These are phyloP conservation scores for Saccharomycopsis microspora DNA, from an alignment of 805 yeast genomes.

Conservation along the genomic window DNA sequence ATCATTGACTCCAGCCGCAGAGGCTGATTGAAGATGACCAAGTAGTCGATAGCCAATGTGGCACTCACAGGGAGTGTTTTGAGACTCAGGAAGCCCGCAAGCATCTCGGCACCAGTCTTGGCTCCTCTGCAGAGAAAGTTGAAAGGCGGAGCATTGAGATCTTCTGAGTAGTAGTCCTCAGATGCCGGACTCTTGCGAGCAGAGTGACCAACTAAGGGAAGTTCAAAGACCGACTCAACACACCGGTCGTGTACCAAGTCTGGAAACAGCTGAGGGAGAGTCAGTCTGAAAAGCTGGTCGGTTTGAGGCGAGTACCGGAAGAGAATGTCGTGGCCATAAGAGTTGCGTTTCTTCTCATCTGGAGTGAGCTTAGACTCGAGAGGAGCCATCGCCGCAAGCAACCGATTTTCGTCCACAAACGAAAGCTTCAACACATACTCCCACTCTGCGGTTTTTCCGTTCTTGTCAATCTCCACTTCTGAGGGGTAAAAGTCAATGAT, in stretches of 20 bases:
- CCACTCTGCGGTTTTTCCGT: slow-evolving; percentile 95
- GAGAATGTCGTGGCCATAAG: slow-evolving; percentile 56
- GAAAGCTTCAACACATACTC: slow-evolving; percentile 91
- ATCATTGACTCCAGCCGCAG: slow-evolving; percentile 76
- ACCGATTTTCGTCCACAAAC: slow-evolving; percentile 76
- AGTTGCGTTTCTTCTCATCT: slow-evolving; percentile 65
- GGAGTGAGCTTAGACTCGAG: slow-evolving; percentile 47
- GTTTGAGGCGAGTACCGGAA: slow-evolving; percentile 72
- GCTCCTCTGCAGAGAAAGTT: slow-evolving; percentile 60
- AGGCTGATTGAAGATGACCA: slow-evolving; percentile 75
- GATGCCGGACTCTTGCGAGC: slow-evolving; percentile 20
- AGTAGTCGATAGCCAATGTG: slow-evolving; percentile 47
- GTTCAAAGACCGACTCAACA: slow-evolving; percentile 42
- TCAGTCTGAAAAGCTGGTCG: slow-evolving; percentile 55
- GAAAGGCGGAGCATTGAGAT: slow-evolving; percentile 20
- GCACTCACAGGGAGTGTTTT: slow-evolving; percentile 50
- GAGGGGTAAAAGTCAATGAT: slow-evolving; percentile 84
- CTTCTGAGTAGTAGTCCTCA: slow-evolving; percentile 20
- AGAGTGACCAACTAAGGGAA: slow-evolving; percentile 31
- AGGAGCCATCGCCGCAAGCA: slow-evolving; percentile 64
- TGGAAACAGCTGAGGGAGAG: slow-evolving; percentile 63
- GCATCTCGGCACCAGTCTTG: slow-evolving; percentile 50
- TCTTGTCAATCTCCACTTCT: slow-evolving; percentile 78
- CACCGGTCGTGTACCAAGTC: slow-evolving; percentile 77
- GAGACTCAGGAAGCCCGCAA: slow-evolving; percentile 89